Evolutionary conservation across 208 protist species (phyloP).

Genomic region (Trypanosoma vivax): DNA sequence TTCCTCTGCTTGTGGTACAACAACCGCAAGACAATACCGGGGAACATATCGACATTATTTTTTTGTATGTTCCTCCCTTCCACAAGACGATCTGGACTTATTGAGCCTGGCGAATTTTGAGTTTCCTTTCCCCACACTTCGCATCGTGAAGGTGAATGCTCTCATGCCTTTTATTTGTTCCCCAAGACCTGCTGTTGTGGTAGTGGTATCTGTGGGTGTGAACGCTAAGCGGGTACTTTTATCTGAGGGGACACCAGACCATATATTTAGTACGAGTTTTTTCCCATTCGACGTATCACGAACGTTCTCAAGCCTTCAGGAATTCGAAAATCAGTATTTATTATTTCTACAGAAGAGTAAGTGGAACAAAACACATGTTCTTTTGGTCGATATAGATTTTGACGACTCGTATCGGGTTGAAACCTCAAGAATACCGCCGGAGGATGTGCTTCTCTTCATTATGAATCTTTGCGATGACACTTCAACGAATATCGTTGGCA

Average conservation of each 20-base stretch:
- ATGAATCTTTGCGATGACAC: conserved; percentile 50
- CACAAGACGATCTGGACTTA: conserved; percentile 1
- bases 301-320: conserved; percentile 27
- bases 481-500: conserved; percentile 32
- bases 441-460: conserved; percentile 51
- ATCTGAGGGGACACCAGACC: conserved; percentile 25
- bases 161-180: conserved; percentile 64
- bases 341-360: conserved; percentile 30
- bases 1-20: conserved; percentile 31
- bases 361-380: conserved; percentile 42
- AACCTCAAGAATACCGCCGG: conserved; percentile 26
- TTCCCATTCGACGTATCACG: conserved; percentile 27
- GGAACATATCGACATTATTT: conserved; percentile 66
- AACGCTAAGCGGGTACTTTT: conserved; percentile 32
- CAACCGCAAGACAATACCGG: conserved; percentile 2
- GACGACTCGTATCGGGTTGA: not conserved
- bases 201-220: conserved; percentile 68
- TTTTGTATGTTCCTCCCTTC: conserved; percentile 40
- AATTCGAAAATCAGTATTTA: conserved; percentile 28
- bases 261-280: conserved; percentile 30
- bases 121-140: conserved; percentile 16
- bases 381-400: conserved; percentile 41
- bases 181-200: conserved; percentile 30
- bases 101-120: conserved; percentile 5
- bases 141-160: conserved; percentile 35